These are phyloP conservation scores for Colletotrichum simmondsii DNA, from an alignment of 2,329 filamentous ascomycete genomes.

Conservation along the genomic window DNA sequence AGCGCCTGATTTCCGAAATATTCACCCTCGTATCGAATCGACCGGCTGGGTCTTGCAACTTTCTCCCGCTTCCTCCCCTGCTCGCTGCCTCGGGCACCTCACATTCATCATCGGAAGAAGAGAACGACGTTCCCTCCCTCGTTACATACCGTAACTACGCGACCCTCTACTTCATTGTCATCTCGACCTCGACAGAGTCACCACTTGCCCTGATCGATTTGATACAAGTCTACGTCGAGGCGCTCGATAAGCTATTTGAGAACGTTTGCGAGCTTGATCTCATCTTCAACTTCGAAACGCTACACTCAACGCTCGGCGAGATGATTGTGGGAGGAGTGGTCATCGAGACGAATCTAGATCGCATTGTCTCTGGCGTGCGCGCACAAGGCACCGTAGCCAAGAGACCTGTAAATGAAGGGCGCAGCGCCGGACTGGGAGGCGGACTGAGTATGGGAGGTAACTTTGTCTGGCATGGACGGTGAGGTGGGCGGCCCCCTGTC, in stretches of 20 bases:
- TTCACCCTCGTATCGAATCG: slow-evolving; percentile 95
- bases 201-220: slow-evolving; percentile 94
- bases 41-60: slow-evolving; percentile 93
- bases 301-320: slow-evolving; percentile 90
- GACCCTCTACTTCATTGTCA: slow-evolving; percentile 98
- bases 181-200: slow-evolving; percentile 95
- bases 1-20: slow-evolving; percentile 96
- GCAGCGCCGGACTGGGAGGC: slow-evolving; percentile 56
- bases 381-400: slow-evolving; percentile 82
- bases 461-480: slow-evolving; percentile 63
- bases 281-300: slow-evolving; percentile 98
- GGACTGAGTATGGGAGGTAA: slow-evolving; percentile 67
- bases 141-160: slow-evolving; percentile 99
- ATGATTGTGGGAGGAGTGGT: slow-evolving; percentile 97
- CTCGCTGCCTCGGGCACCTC: slow-evolving; percentile 72
- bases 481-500: slow-evolving; percentile 37
- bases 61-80: slow-evolving; percentile 81
- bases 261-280: slow-evolving; percentile 98
- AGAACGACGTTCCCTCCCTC: slow-evolving; percentile 91
- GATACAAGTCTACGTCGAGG: slow-evolving; percentile 98
- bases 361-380: slow-evolving; percentile 86
- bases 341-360: slow-evolving; percentile 89
- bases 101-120: slow-evolving; percentile 72
- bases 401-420: slow-evolving; percentile 79
- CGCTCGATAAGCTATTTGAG: slow-evolving; percentile 93